A percentile compares a stretch with the other conserved stretches of the same genome.
phyloP scores from a whole-genome alignment of 495 filamentous ascomycete genomes.

The Extremus antarcticus region DNA sequence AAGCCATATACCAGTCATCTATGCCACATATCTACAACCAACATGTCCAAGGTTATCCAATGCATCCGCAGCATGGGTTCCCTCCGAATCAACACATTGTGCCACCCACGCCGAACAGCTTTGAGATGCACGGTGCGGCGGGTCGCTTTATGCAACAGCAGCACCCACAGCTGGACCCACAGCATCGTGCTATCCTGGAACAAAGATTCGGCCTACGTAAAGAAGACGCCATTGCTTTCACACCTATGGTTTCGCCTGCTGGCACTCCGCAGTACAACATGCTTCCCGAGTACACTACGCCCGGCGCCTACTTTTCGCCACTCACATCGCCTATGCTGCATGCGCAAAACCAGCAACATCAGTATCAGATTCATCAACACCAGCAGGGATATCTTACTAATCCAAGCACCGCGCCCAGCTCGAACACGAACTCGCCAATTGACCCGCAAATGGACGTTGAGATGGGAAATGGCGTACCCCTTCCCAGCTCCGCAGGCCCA shows the following conservation, averaged over 20 bases:
- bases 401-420: conserved; percentile 22
- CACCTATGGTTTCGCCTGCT: conserved; percentile 86
- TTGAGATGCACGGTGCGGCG: conserved; percentile 68
- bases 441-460: conserved; percentile 25
- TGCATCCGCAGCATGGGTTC: conserved; percentile 4
- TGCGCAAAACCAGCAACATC: conserved; percentile 46
- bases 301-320: conserved; percentile 87
- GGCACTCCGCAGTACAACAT: conserved; percentile 79
- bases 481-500: conserved; percentile 10
- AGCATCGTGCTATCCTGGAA: conserved; percentile 56
- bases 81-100: conserved; percentile 32
- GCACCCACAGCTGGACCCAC: conserved; percentile 41
- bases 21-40: conserved; percentile 4
- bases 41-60: neutral
- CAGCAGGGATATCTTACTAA: conserved; percentile 10
- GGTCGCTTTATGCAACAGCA: conserved; percentile 44
- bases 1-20: conserved; percentile 14
- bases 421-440: conserved; percentile 25
- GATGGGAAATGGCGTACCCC: conserved; percentile 18
- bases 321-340: conserved; percentile 84
- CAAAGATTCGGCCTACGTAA: conserved; percentile 59
- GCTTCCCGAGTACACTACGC: conserved; percentile 68
- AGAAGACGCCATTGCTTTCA: conserved; percentile 85
- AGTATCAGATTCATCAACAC: conserved; percentile 13
- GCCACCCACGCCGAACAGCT: conserved; percentile 86